Evolutionary conservation across 768 basidiomycete genomes (phyloP).

Genomic region (Sutorius australiensis): DNA sequence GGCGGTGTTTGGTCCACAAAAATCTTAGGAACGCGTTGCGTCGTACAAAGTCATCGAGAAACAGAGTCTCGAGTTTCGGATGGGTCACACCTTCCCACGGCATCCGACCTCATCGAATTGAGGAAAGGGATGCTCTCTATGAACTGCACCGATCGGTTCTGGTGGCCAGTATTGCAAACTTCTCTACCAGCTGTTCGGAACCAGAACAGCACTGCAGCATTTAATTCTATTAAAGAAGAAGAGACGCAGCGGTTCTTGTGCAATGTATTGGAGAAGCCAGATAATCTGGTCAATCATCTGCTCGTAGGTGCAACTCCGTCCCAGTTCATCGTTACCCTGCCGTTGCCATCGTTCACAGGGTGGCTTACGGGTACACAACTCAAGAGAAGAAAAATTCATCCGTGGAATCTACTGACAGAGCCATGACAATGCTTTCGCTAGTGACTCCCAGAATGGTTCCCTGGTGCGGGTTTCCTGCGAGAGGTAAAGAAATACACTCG

Average conservation of each 20-base stretch:
- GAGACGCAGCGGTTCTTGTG: no score
- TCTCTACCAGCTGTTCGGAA: slow-evolving; percentile 9
- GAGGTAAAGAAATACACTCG: slow-evolving; percentile 23
- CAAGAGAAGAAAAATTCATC: no score
- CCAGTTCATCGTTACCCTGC: no score
- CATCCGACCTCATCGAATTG: slow-evolving; percentile 18
- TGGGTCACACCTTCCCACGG: slow-evolving; percentile 18
- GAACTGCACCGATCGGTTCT: slow-evolving; percentile 6
- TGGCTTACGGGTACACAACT: no score
- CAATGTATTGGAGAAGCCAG: no score
- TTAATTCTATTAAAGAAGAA: no score
- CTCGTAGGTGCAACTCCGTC: no score
- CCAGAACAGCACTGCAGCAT: slow-evolving; percentile 1
- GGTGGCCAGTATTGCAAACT: slow-evolving; percentile 16
- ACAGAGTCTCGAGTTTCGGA: slow-evolving; percentile 48
- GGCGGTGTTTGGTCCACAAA: slow-evolving; percentile 17
- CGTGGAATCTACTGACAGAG: no score
- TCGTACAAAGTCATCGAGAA: slow-evolving; percentile 45
- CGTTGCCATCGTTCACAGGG: no score
- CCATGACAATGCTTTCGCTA: no score
- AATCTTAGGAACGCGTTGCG: slow-evolving; percentile 43
- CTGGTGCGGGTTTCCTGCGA: slow-evolving; percentile 33
- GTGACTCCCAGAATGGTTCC: slow-evolving; percentile 33
- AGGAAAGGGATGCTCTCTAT: slow-evolving; percentile 4
- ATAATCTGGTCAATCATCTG: no score